Evolutionary conservation across 345 rosid genomes (phyloP), one percentile per base, ranked within the genome.

Genomic region (Citrus sp.): DNA sequence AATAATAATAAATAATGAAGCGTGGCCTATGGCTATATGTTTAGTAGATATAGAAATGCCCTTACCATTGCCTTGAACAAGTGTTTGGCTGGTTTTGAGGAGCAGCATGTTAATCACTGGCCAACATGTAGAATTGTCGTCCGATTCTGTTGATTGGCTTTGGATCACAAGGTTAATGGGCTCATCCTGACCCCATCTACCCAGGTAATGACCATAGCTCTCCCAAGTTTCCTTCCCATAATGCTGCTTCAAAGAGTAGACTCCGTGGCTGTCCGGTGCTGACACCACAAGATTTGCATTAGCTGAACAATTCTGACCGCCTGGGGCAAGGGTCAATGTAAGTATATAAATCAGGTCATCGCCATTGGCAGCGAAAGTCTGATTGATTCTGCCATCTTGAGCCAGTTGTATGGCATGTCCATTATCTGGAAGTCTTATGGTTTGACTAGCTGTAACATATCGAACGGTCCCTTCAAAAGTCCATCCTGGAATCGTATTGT

Each of bases 401-500:
- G 84, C 89, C 60, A 87, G 81, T 76, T 85, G 91, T 68, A 92
- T 46, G 21, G 83, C 91, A 32, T 84, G 91, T 37, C 89, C 89
- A 49, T 83, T 70, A 38, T 80, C 87, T 46, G 89, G 90, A 71
- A 87, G 73, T 21, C 77, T 54, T 32, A 80, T 77, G 32, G 34
- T 75, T 78, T 46, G 49, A 74, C 40, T 58, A 34, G 87, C 79
- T 2, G 87, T 88, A 46, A 82, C 88, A 68, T 92, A 87, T 40
- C 32, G 70, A 24, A 87, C 86, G 1, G 81, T 81, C 27, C 95
- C 91, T 72, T 85, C 79, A 42, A 88, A 85, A 76, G 87, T 80
- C 90, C 90, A 88, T 62, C 93, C 90, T 27, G 92, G 89, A 62
- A 88, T 78, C 42, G 86, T 84, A 86, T 61, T 77, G 88, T 80